Conservation (phyloP, 441 rosid species). For the Arabidopsis hybrid region DNA sequence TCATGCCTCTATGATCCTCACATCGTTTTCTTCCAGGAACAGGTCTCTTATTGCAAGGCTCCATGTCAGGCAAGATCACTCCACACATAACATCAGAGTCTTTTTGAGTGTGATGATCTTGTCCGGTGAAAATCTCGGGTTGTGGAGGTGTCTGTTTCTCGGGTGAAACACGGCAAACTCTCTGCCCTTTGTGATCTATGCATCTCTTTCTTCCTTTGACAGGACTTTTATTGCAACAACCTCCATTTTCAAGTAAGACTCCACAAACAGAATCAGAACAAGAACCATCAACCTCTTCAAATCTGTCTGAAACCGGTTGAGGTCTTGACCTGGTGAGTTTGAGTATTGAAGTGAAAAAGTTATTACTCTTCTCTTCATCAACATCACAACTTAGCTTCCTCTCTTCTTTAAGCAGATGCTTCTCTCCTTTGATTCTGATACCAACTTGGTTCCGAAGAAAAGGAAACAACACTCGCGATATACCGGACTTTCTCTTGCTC, state of each 20-base stretch:
- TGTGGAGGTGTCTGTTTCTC: not conserved
- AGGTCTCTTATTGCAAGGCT: conserved; percentile 42
- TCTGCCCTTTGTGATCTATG: conserved; percentile 42
- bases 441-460: conserved; percentile 61
- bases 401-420: conserved; percentile 41
- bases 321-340: conserved; percentile 65
- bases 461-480: conserved; percentile 50
- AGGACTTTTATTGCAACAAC: conserved; percentile 24
- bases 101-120: conserved; percentile 47
- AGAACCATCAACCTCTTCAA: conserved; percentile 24
- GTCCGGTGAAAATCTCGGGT: conserved; percentile 34
- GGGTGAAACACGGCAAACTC: conserved; percentile 38
- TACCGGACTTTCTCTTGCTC: conserved; percentile 43
- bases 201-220: conserved; percentile 46
- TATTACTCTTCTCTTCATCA: conserved; percentile 36
- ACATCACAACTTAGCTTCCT: conserved; percentile 34
- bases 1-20: conserved; percentile 57
- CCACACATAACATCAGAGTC: conserved; percentile 46
- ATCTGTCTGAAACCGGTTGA: conserved; percentile 50
- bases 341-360: conserved; percentile 50
- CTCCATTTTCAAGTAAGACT: conserved; percentile 36
- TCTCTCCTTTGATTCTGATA: conserved; percentile 61
- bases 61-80: conserved; percentile 47
- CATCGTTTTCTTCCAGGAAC: conserved; percentile 59
- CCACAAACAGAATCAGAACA: conserved; percentile 57